Conservation (phyloP, 192 early-diverging fungal species). For the Gryganskiella cystojenkinii region DNA sequence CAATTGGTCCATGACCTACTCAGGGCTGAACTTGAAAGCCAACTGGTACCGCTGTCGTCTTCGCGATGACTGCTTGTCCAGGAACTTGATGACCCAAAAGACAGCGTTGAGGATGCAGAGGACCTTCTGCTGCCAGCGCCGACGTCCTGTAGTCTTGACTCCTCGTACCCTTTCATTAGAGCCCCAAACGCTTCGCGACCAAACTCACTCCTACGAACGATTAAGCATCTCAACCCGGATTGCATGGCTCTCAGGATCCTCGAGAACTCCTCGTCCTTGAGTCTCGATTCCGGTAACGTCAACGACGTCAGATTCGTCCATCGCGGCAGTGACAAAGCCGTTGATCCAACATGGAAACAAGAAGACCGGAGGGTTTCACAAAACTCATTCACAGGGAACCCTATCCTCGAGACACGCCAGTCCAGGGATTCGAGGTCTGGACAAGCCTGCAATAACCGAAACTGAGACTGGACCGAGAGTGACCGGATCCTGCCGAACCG, state of each 20-base stretch:
- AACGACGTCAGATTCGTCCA: constrained; percentile 13
- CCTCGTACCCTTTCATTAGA: background rate
- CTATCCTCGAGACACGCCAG: constrained; percentile 29
- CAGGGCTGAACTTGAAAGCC: too few relatives aligned
- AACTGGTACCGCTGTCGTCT: too few relatives aligned
- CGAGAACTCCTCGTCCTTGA: constrained; percentile 12
- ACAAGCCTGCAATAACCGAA: constrained; percentile 21
- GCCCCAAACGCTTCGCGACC: constrained; percentile 7
- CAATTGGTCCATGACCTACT: too few relatives aligned
- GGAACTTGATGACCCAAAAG: too few relatives aligned
- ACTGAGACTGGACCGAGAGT: constrained; percentile 6
- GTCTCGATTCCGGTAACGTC: constrained; percentile 22
- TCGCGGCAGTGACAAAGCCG: background rate
- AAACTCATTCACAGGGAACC: constrained; percentile 31
- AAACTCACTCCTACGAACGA: constrained; percentile 34
- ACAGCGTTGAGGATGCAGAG: too few relatives aligned
- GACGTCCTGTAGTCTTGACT: too few relatives aligned
- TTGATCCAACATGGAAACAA: background rate
- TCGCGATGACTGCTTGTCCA: too few relatives aligned
- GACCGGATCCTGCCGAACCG: constrained; percentile 21
- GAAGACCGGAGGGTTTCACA: constrained; percentile 13
- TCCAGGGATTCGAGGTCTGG: constrained; percentile 16
- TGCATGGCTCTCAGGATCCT: constrained; percentile 1
- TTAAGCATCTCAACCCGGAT: constrained; percentile 6
- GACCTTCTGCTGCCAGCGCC: too few relatives aligned